These are phyloP conservation scores for Ophiostoma fasciatum DNA, from an alignment of 2,329 filamentous ascomycete genomes.

Conservation along the genomic window DNA sequence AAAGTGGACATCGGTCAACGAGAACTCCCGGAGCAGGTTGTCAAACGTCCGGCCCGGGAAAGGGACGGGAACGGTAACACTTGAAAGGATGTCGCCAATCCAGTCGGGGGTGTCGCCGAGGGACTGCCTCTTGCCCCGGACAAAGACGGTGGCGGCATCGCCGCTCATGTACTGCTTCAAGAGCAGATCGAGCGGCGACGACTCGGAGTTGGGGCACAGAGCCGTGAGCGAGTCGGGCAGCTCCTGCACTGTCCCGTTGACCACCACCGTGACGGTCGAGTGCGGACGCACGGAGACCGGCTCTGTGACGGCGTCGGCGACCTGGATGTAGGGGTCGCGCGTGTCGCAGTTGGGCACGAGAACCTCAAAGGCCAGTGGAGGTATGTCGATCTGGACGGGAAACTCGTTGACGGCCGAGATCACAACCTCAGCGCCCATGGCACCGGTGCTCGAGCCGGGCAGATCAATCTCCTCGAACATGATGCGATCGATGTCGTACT, in stretches of 20 bases:
- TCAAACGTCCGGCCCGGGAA: slow-evolving; percentile 73
- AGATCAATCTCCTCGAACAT: slow-evolving; percentile 58
- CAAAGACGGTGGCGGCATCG: slow-evolving; percentile 61
- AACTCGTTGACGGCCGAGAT: slow-evolving; percentile 61
- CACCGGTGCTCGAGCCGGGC: slow-evolving; percentile 34
- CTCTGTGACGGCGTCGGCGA: slow-evolving; percentile 62
- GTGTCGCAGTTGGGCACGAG: slow-evolving; percentile 68
- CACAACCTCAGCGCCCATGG: slow-evolving; percentile 68
- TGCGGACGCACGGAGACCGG: slow-evolving; percentile 53
- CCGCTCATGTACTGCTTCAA: slow-evolving; percentile 72
- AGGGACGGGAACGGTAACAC: slow-evolving; percentile 69
- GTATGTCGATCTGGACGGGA: slow-evolving; percentile 61
- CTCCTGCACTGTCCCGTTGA: slow-evolving; percentile 55
- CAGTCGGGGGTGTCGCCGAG: slow-evolving; percentile 59
- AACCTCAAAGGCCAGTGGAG: slow-evolving; percentile 70
- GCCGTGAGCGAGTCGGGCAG: slow-evolving; percentile 60
- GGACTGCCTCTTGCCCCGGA: slow-evolving; percentile 60
- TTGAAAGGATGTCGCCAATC: slow-evolving; percentile 66
- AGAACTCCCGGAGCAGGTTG: slow-evolving; percentile 75
- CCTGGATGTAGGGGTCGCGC: slow-evolving; percentile 56
- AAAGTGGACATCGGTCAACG: slow-evolving; percentile 74
- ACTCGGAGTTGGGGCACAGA: slow-evolving; percentile 59
- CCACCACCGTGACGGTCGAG: slow-evolving; percentile 51
- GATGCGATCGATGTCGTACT: slow-evolving; percentile 68
- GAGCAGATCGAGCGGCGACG: slow-evolving; percentile 73